Evolutionary conservation across 768 basidiomycete species (phyloP).

Genomic region (Daedaleopsis sinensis): DNA sequence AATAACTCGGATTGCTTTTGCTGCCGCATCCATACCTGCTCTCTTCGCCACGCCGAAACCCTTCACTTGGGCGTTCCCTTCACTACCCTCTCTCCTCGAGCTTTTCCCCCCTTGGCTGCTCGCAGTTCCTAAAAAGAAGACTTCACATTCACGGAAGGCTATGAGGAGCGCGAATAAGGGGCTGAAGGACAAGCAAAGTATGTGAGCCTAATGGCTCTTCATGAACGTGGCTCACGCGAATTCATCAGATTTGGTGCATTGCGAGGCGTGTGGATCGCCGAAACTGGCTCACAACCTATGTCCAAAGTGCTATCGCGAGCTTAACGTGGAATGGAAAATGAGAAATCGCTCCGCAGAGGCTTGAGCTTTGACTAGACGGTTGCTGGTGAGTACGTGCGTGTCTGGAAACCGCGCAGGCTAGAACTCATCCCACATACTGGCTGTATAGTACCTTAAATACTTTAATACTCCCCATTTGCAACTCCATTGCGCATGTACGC

Average conservation of each 20-base stretch:
- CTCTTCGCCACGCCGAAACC: conserved; percentile 31
- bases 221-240: neutral
- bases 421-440: too few relatives aligned
- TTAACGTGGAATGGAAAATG: conserved; percentile 67
- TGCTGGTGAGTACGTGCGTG: neutral
- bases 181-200: conserved; percentile 91
- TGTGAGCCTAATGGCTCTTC: conserved; percentile 27
- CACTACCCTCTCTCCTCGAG: conserved; percentile 57
- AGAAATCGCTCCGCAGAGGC: conserved; percentile 18
- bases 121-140: conserved; percentile 93
- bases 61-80: conserved; percentile 41
- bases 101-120: conserved; percentile 87
- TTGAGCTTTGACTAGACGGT: neutral
- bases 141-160: conserved; percentile 91
- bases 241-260: conserved; percentile 80
- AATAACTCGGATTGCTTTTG: conserved; percentile 27
- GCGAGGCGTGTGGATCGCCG: conserved; percentile 85
- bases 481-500: too few relatives aligned
- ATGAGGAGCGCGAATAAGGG: conserved; percentile 96
- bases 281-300: conserved; percentile 92
- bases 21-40: conserved; percentile 23
- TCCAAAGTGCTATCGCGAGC: conserved; percentile 72
- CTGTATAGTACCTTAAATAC: too few relatives aligned
- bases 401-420: too few relatives aligned
- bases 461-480: too few relatives aligned